Evolutionary conservation across 2,329 filamentous ascomycete species (phyloP), one percentile per base, ranked within the genome.

Genomic region (Epichloe coenophiala): DNA sequence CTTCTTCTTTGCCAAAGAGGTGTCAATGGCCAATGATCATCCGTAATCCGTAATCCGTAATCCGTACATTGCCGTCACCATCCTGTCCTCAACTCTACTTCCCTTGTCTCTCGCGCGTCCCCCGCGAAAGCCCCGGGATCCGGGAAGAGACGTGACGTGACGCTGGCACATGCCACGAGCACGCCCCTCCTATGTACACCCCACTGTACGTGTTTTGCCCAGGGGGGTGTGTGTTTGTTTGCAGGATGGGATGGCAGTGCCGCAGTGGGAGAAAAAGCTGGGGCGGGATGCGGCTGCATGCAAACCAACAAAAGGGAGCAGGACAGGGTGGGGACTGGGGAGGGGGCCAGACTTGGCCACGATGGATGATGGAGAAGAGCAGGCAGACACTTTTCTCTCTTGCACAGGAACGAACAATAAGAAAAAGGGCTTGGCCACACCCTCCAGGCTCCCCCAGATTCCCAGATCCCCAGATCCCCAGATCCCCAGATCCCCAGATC

Each of bases 131-230:
- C 36, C 40, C 48, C 39, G 51, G 44, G 19, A 53, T 17, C 51
- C 51, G 48, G 51, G 36, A 53, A 44, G 51, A 44, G 45, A 53
- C 23, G 23, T 27, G 23, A 7, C 23, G 23, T 27, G 23, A 27
- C 51, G 51, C 47, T 53, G 47, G 43, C 51, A 53, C 44, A 50
- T 53, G 47, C 44, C 39, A 49, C 33, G n/a, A 37, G 23, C 38
- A 42, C 39, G 27, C 45, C 35, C 17, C n/a, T 15, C 17, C 9
- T 23, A 21, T 21, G 21, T 23, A 23, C 21, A 21, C 19, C 19
- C 19, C 19, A 21, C 19, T 3, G 19, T 21, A 3, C 19, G 3
- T 21, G 3, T 21, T 21, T 42, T 48, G 47, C 31, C 38, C 23
- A 21, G 38, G n/a, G 27, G 19, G 4, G 21, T 44, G 41, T 41